Base-by-base conservation (phyloP, 768 basidiomycete species). In the Amanita polypyramis region DNA sequence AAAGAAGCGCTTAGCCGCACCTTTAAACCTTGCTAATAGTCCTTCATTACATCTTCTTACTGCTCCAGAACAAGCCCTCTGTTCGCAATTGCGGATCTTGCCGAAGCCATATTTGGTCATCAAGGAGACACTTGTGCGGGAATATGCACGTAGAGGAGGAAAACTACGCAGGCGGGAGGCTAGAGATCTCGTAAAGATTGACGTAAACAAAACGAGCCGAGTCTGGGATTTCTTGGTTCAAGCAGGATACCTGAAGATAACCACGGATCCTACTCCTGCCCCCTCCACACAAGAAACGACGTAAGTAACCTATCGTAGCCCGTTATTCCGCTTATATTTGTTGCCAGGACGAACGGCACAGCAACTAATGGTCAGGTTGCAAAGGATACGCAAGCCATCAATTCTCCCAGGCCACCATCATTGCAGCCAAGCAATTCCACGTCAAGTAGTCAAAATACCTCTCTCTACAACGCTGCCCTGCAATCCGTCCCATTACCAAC, bases 91-190 rank as follows among this genome's bases (percentile, higher is more conserved):
- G 25, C 85, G 93, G 5, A 92, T 99, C 50, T 74, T 96, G 15
- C 95, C 96, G 0, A 90, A 91, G 59, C 92, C 96, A 0, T 99
- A 96, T 62, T 80, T 99, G 44, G 80, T 87, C 51, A 88, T 98
- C 67, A 99, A 99, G 62, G 92, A 96, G 64, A 90, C 86, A 4
- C 77, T 96, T 35, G 82, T 99, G 25, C 79, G 92, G 27, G 95
- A 98, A 68, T 96, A 91, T 56, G 90, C 89, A 1, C 75, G 91
- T 21, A 73, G 92, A 47, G 85, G 87, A 17, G 94, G 94, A 9
- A 86, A 88, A 61, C 73, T 97, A 37, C 85, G 87, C 42, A 76
- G 88, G 25, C 74, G 92, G 45, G 92, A 96, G 62, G 91, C 92
- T 9, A 77, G 88, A 43, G 89, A 90, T 62, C 70, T 95, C 51